These are phyloP conservation scores for Penicillium sp. DNA, from an alignment of 2,329 filamentous ascomycete genomes.

Conservation along the genomic window DNA sequence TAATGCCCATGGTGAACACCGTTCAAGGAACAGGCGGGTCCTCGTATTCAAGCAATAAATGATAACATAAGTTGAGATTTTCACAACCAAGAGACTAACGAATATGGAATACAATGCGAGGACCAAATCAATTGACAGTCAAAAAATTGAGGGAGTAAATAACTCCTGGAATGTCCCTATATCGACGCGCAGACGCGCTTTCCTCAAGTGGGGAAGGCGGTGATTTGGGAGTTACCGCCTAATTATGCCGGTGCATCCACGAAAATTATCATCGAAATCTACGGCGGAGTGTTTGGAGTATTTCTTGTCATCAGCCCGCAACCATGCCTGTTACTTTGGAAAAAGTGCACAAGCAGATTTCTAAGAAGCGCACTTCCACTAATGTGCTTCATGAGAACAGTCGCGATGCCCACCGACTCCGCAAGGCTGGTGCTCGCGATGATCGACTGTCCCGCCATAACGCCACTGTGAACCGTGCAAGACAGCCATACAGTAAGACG, in stretches of 20 bases:
- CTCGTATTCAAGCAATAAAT: conserved; percentile 28
- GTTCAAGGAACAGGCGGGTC: conserved; percentile 28
- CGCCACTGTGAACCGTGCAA: conserved; percentile 67
- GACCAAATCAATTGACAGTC: conserved; percentile 7
- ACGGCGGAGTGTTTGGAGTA: conserved; percentile 1
- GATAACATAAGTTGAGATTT: conserved; percentile 18
- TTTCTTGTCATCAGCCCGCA: conserved; percentile 2
- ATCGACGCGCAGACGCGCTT: conserved; percentile 37
- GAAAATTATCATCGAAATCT: conserved; percentile 21
- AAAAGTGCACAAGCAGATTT: conserved; percentile 85
- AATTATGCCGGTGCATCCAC: conserved; percentile 33
- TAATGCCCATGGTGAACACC: conserved; percentile 45
- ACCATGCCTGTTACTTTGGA: conserved; percentile 68
- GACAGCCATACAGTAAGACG: conserved; percentile 67
- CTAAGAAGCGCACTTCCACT: conserved; percentile 77
- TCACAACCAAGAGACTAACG: conserved; percentile 4
- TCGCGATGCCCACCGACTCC: conserved; percentile 76
- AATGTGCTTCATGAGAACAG: conserved; percentile 83
- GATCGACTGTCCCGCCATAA: conserved; percentile 74
- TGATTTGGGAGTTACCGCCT: conserved; percentile 27
- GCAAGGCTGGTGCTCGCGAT: conserved; percentile 75
- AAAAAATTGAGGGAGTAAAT: conserved; percentile 15
- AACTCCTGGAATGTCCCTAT: conserved; percentile 33
- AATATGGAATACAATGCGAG: conserved; percentile 5
- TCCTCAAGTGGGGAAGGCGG: conserved; percentile 21